Conservation (phyloP, 2,329 filamentous ascomycete genomes). For the Parascedosporium putredinis region DNA sequence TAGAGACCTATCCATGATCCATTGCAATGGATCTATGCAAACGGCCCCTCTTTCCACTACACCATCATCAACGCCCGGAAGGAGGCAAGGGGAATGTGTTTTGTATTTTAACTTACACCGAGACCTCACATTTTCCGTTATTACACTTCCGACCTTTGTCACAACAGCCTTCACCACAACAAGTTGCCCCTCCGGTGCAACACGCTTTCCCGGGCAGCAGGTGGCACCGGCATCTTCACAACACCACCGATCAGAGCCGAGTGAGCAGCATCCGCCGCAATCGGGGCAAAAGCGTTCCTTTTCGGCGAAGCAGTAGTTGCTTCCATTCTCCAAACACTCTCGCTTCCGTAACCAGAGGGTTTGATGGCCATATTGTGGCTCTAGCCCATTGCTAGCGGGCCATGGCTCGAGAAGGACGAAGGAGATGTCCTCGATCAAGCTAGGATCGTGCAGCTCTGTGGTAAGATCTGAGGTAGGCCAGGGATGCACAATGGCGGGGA, state of each 20-base stretch:
- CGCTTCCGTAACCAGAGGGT: slow-evolving; percentile 1
- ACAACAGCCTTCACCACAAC: slow-evolving; percentile 12
- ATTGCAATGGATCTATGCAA: no score
- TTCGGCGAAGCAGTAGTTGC: slow-evolving; percentile 11
- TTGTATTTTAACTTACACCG: slow-evolving; percentile 7
- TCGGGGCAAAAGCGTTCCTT: slow-evolving; percentile 8
- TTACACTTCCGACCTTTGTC: slow-evolving; percentile 8
- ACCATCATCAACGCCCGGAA: no score
- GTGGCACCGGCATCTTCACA: slow-evolving; percentile 6
- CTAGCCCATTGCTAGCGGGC: not conserved
- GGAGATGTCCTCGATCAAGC: not conserved
- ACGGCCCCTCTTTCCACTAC: no score
- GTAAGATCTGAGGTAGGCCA: not conserved
- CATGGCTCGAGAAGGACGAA: not conserved
- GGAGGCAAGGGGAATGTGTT: no score
- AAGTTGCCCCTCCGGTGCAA: slow-evolving; percentile 9
- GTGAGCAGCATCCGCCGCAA: slow-evolving; percentile 11
- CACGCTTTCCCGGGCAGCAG: slow-evolving; percentile 11
- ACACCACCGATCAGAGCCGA: slow-evolving; percentile 9
- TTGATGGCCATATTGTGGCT: not conserved
- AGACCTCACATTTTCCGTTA: slow-evolving; percentile 7
- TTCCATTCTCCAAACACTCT: slow-evolving; percentile 7
- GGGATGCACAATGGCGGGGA: not conserved
- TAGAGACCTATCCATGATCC: no score
- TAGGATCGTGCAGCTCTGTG: not conserved